Conservation (phyloP, 495 filamentous ascomycete genomes). For the Tirmania nivea region DNA sequence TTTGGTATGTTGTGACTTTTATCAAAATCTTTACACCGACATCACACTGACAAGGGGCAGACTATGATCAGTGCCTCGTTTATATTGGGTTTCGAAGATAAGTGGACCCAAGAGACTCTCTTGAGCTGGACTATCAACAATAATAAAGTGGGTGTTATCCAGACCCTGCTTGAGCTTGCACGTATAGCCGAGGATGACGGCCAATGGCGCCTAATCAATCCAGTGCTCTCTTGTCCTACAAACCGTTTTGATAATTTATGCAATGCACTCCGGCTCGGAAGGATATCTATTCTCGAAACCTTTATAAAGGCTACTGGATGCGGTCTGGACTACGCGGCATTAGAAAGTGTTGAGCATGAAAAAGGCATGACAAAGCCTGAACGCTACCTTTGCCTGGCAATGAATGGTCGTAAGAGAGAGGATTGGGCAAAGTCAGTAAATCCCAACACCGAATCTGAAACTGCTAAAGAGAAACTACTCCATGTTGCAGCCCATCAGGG, state of each 20-base stretch:
- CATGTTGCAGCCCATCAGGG: slow-evolving; percentile 6
- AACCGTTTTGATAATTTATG: not conserved
- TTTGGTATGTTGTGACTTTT: slow-evolving; percentile 1
- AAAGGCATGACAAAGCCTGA: slow-evolving; percentile 5
- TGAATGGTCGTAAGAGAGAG: slow-evolving; percentile 11
- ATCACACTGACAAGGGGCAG: not conserved
- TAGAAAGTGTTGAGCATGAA: slow-evolving; percentile 10
- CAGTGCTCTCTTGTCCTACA: not conserved
- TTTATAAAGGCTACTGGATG: slow-evolving; percentile 11
- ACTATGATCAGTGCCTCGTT: not conserved
- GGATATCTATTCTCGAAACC: slow-evolving; percentile 10
- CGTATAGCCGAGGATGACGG: not conserved
- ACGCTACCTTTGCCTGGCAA: slow-evolving; percentile 12
- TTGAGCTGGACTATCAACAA: slow-evolving; percentile 12
- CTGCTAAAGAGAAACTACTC: slow-evolving; percentile 6
- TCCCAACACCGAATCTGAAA: slow-evolving; percentile 1
- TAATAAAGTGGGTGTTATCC: slow-evolving; percentile 9
- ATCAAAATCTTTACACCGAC: too few species aligned
- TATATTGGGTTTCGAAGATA: not conserved
- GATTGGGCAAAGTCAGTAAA: slow-evolving; percentile 11
- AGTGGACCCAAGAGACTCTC: not conserved
- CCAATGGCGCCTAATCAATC: not conserved
- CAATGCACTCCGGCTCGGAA: slow-evolving; percentile 8
- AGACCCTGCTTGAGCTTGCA: slow-evolving; percentile 4
- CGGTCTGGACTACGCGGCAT: slow-evolving; percentile 9